These are phyloP conservation scores for Talaromyces marneffei DNA, from an alignment of 2,329 filamentous ascomycete species.

Conservation along the genomic window DNA sequence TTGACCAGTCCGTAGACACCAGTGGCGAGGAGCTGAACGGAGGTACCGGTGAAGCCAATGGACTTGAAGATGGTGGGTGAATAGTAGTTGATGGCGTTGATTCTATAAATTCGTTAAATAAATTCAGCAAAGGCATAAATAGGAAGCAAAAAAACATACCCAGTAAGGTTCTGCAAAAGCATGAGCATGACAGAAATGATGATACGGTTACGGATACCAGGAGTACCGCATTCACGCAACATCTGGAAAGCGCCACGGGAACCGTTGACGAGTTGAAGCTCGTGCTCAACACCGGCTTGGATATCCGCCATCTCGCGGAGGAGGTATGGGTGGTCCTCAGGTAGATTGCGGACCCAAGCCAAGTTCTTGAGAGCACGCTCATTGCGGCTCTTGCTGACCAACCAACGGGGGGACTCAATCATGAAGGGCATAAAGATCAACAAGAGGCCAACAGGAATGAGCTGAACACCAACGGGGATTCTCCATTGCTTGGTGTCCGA, in stretches of 20 bases:
- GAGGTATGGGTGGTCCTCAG: constrained; percentile 46
- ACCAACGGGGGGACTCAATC: constrained; percentile 60
- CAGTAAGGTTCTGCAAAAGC: constrained; percentile 3
- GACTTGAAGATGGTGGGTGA: constrained; percentile 55
- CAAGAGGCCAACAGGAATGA: constrained; percentile 56
- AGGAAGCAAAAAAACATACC: background rate
- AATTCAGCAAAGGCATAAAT: background rate
- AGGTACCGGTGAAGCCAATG: constrained; percentile 30
- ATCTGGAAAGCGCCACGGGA: background rate
- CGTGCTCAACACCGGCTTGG: background rate
- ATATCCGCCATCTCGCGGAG: constrained; percentile 46
- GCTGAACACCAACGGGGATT: constrained; percentile 58
- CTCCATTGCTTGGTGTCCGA: constrained; percentile 48
- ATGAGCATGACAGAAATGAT: constrained; percentile 1
- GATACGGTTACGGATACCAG: background rate
- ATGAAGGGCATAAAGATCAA: constrained; percentile 54
- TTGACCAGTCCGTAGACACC: constrained; percentile 48
- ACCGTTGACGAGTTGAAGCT: background rate
- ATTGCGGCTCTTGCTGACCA: constrained; percentile 60
- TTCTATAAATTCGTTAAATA: constrained; percentile 31
- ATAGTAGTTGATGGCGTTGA: constrained; percentile 57
- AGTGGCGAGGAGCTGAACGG: constrained; percentile 45
- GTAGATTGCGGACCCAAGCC: constrained; percentile 49
- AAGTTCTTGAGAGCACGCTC: constrained; percentile 54
- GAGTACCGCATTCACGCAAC: background rate